Evolutionary conservation across 192 early-diverging fungal genomes (phyloP), one percentile per base, ranked within the genome.

Genomic region (Coemansia guatemalensis): DNA sequence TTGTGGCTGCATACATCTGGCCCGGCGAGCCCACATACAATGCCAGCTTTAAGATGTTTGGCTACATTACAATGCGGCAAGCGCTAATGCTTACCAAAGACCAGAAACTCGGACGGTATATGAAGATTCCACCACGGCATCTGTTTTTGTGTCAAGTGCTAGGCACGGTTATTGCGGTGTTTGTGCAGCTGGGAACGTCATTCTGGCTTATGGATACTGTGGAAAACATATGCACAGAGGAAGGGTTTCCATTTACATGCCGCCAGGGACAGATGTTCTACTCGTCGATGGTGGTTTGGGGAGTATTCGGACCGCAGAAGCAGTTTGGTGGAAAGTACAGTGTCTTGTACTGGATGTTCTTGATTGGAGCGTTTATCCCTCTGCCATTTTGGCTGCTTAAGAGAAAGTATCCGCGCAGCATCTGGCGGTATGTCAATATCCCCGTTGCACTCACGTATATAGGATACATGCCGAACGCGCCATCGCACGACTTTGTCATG

Each of bases 31-130:
- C 90, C 26, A 88, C 92, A 25, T 87, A 84, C 60, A 90, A 91
- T 52, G 85, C 90, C 39, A 83, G 86, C 21, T 93, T 92, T 85
- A 95, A 95, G 78, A 88, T 89, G 50, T 85, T 91, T 35, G 89
- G 88, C 56, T 87, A 86, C 72, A 92, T 88, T 53, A 82, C 86
- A 8, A 74, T 91, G 73, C 56, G 71, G 22, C 93, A 96, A 65
- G 85, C 85, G 22, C 62, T 94, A 41, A 71, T 74, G 25, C 87
- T 94, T 29, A 62, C 67, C 1, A 50, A 49, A 18, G 89, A 89
- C 73, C 75, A 88, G 52, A 91, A 89, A 63, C 78, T 91, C 4
- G 89, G 87, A 2, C 86, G 84, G 35, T 89, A 89, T 58, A 84
- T 89, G 84, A 86, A 85, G 56, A 68, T 91, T 0, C 84, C 90